A percentile compares a stretch with the other conserved stretches of the same genome.
Evolutionary conservation across 2,329 filamentous ascomycete species (phyloP).

Genomic region (Ploettnerulaceae sp.): DNA sequence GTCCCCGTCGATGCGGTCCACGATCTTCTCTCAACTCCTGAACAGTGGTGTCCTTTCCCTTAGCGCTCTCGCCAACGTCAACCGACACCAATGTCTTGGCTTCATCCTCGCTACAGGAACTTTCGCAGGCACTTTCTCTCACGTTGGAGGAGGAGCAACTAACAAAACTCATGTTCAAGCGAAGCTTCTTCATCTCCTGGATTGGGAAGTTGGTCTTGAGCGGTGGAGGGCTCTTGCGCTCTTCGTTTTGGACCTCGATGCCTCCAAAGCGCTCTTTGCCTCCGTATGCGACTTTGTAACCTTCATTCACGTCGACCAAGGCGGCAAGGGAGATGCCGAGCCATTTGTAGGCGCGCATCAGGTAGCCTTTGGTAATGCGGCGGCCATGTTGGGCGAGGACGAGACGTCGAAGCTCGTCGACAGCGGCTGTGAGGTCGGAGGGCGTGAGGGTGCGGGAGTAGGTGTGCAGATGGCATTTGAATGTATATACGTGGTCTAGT

Average conservation of each 20-base stretch:
- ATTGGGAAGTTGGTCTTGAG: slow-evolving; percentile 20
- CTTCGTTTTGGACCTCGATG: slow-evolving; percentile 39
- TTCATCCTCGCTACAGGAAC: neutral
- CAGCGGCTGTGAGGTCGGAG: slow-evolving; percentile 50
- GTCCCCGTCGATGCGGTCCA: slow-evolving; percentile 38
- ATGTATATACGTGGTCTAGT: slow-evolving; percentile 59
- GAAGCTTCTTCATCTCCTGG: slow-evolving; percentile 7
- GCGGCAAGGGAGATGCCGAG: slow-evolving; percentile 48
- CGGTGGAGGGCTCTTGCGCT: slow-evolving; percentile 26
- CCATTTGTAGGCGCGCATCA: slow-evolving; percentile 54
- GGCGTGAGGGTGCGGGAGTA: slow-evolving; percentile 44
- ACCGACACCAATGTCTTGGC: slow-evolving; percentile 8
- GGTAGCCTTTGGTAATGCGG: slow-evolving; percentile 45
- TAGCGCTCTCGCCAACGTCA: slow-evolving; percentile 24
- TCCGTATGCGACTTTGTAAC: slow-evolving; percentile 54
- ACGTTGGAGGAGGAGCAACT: neutral
- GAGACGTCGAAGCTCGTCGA: slow-evolving; percentile 57
- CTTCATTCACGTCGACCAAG: slow-evolving; percentile 49
- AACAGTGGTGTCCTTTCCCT: slow-evolving; percentile 19
- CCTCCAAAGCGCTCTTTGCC: slow-evolving; percentile 43
- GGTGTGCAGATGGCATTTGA: slow-evolving; percentile 55
- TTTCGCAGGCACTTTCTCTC: slow-evolving; percentile 1
- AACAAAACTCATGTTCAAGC: slow-evolving; percentile 1
- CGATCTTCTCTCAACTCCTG: slow-evolving; percentile 20
- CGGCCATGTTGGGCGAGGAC: slow-evolving; percentile 49